Conservation (phyloP, 148 eudicot genomes). For the Silene uniflora region DNA sequence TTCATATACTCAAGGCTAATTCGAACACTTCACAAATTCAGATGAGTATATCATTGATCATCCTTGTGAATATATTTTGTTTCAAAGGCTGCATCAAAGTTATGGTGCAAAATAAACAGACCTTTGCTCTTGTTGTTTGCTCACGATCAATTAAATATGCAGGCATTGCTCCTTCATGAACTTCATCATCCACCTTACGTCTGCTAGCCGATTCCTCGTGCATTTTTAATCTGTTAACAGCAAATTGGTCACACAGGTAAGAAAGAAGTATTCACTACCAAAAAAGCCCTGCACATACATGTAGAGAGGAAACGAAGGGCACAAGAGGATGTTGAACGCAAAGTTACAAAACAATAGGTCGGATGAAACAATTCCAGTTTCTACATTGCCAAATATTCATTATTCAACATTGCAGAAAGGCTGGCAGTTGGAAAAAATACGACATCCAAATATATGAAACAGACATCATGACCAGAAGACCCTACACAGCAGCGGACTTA, state of each 20-base stretch:
- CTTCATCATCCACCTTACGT: constrained; percentile 93
- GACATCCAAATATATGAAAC: too few species aligned
- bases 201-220: constrained; percentile 85
- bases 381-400: not conserved
- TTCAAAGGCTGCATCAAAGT: too few species aligned
- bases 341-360: not conserved
- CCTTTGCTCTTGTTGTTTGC: constrained; percentile 86
- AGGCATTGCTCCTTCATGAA: constrained; percentile 86
- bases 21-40: too few species aligned
- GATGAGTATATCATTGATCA: too few species aligned
- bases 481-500: too few species aligned
- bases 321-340: not conserved
- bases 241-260: not conserved
- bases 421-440: not conserved
- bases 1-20: too few species aligned
- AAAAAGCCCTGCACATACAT: too few species aligned
- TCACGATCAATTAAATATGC: constrained; percentile 97
- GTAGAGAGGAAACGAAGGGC: too few species aligned
- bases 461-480: too few species aligned
- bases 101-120: constrained; percentile 18
- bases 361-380: not conserved
- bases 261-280: too few species aligned
- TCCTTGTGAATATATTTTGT: too few species aligned
- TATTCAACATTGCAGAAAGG: not conserved
- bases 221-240: constrained; percentile 66